These are phyloP conservation scores for Taphrina wiesneri DNA, from an alignment of 1,139 yeast species.

Conservation along the genomic window DNA sequence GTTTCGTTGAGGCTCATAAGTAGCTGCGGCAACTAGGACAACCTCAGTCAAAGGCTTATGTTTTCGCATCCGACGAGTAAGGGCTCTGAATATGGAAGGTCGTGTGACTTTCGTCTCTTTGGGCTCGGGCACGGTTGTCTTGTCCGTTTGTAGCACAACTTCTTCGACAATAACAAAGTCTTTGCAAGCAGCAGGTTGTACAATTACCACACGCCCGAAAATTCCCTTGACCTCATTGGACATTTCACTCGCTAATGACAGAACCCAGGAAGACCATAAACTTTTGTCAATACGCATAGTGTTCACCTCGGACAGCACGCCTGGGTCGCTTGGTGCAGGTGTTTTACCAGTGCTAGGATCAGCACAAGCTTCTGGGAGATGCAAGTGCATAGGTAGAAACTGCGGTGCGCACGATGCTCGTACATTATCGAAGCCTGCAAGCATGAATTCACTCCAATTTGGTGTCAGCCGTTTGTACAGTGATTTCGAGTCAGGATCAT, in stretches of 20 bases:
- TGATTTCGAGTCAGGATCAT: background rate
- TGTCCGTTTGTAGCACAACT: background rate
- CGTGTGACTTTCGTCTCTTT: background rate
- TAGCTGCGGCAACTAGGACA: background rate
- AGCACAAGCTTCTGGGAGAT: background rate
- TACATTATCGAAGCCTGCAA: conserved; percentile 3
- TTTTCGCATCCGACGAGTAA: background rate
- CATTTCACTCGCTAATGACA: conserved; percentile 13
- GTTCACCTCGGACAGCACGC: conserved; percentile 7
- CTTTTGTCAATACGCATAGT: conserved; percentile 11
- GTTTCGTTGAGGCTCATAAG: background rate
- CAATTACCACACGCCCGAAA: conserved; percentile 15
- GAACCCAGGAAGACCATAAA: conserved; percentile 25
- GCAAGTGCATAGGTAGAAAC: conserved; percentile 1
- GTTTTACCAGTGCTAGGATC: background rate
- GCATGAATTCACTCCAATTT: conserved; percentile 25
- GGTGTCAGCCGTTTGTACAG: background rate
- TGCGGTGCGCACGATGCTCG: background rate
- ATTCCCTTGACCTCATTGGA: background rate
- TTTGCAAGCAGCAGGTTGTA: background rate
- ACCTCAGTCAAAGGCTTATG: background rate
- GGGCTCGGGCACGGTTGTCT: background rate
- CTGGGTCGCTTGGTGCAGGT: background rate
- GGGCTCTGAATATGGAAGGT: background rate
- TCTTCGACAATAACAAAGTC: conserved; percentile 14